Conservation (phyloP, 192 early-diverging fungal genomes). For the Pilobolus umbonatus region DNA sequence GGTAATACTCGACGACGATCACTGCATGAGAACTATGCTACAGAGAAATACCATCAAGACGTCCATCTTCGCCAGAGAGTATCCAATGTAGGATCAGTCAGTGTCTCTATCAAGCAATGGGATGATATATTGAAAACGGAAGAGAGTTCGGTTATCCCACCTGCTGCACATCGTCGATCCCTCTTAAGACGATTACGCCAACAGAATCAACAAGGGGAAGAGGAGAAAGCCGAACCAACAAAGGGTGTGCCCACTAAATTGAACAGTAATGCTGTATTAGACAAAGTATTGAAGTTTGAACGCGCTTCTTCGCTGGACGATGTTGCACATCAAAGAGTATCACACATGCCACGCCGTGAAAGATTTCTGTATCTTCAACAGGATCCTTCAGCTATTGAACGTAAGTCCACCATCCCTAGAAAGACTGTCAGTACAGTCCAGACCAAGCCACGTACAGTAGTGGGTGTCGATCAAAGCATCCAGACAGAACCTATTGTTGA, state of each 20-base stretch:
- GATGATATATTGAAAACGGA: conserved; percentile 25
- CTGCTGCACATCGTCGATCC: background rate
- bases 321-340: conserved; percentile 10
- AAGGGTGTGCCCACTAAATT: background rate
- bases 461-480: conserved; percentile 12
- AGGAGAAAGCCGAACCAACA: background rate
- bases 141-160: conserved; percentile 2
- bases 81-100: conserved; percentile 17
- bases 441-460: no score
- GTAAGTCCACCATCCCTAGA: conserved; percentile 2
- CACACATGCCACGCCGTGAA: conserved; percentile 15
- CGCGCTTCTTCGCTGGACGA: conserved; percentile 19
- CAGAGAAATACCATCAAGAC: conserved; percentile 14
- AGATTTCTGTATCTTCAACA: conserved; percentile 15
- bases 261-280: conserved; percentile 19
- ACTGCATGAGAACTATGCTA: conserved; percentile 20
- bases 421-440: background rate
- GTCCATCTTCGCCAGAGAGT: background rate
- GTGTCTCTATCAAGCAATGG: conserved; percentile 26
- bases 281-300: conserved; percentile 29
- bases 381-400: conserved; percentile 14
- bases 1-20: conserved; percentile 13
- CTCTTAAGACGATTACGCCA: background rate
- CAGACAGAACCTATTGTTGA: conserved; percentile 15
- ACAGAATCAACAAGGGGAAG: conserved; percentile 5